Conservation (phyloP, 2,329 filamentous ascomycete species). For the Sporothrix brunneoviolacea region DNA sequence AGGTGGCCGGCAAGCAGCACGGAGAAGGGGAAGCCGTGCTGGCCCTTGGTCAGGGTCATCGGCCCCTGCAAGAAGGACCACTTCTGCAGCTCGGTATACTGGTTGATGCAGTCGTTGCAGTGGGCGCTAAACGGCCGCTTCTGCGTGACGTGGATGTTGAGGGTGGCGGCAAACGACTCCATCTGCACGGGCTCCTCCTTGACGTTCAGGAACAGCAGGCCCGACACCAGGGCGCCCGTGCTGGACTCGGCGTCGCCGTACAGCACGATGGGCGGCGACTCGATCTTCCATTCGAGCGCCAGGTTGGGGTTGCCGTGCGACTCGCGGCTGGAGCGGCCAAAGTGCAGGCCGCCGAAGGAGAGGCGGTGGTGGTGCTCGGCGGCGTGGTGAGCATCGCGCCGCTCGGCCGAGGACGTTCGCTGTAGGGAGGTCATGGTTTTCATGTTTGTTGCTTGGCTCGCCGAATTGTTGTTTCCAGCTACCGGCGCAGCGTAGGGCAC, state of each 20-base stretch:
- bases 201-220: slow-evolving; percentile 69
- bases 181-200: slow-evolving; percentile 60
- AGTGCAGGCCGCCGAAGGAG: slow-evolving; percentile 36
- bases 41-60: slow-evolving; percentile 45
- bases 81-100: slow-evolving; percentile 65
- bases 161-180: slow-evolving; percentile 63
- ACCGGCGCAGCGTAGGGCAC: neutral
- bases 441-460: slow-evolving; percentile 15
- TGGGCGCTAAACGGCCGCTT: slow-evolving; percentile 77
- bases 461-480: neutral
- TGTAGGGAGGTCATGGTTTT: slow-evolving; percentile 15
- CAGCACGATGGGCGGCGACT: slow-evolving; percentile 81
- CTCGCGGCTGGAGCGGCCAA: slow-evolving; percentile 37
- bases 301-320: slow-evolving; percentile 33
- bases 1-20: slow-evolving; percentile 77
- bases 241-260: slow-evolving; percentile 69
- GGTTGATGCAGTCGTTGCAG: slow-evolving; percentile 68
- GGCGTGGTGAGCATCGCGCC: slow-evolving; percentile 24
- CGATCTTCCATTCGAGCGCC: slow-evolving; percentile 55
- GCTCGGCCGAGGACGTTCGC: slow-evolving; percentile 17
- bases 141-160: slow-evolving; percentile 64
- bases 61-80: slow-evolving; percentile 69
- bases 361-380: slow-evolving; percentile 36
- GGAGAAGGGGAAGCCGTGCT: slow-evolving; percentile 82
- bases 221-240: slow-evolving; percentile 78